phyloP scores from a whole-genome alignment of 192 early-diverging fungal species.

The Linnemannia zychae region DNA sequence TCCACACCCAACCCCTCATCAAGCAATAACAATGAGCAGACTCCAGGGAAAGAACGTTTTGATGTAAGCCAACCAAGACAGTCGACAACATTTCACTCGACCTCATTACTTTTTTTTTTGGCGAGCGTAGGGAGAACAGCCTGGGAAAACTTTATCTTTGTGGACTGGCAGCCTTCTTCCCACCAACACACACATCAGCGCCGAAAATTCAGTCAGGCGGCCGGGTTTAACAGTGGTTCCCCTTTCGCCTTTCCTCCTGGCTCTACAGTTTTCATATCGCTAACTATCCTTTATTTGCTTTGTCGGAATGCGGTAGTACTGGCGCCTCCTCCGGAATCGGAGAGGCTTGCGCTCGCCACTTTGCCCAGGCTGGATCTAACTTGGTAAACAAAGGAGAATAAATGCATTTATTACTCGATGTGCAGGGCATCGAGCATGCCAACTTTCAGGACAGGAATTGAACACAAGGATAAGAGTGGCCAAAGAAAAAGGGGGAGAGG shows the following conservation, averaged over 20 bases:
- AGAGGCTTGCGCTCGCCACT: slow-evolving; percentile 74
- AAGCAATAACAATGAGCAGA: slow-evolving; percentile 25
- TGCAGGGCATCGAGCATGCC: too few species aligned
- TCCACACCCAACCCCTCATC: neutral
- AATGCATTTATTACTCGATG: neutral
- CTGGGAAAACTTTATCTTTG: too few species aligned
- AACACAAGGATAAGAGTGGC: too few species aligned
- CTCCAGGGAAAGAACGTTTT: slow-evolving; percentile 48
- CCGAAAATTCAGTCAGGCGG: too few species aligned
- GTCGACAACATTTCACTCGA: slow-evolving; percentile 35
- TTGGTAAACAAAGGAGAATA: slow-evolving; percentile 55
- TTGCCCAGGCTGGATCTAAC: slow-evolving; percentile 69
- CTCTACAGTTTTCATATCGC: neutral
- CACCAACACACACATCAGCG: too few species aligned
- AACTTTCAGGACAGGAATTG: too few species aligned
- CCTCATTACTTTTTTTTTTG: neutral
- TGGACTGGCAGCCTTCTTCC: too few species aligned
- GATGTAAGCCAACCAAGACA: slow-evolving; percentile 15
- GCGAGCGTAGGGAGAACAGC: neutral
- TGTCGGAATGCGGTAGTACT: slow-evolving; percentile 55
- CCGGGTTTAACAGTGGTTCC: too few species aligned
- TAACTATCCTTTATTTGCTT: neutral
- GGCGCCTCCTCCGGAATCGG: slow-evolving; percentile 81
- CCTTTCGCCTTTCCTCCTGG: too few species aligned
- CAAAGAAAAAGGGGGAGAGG: too few species aligned